phyloP scores from a whole-genome alignment of 768 basidiomycete species.

The Podaxis sp. region DNA sequence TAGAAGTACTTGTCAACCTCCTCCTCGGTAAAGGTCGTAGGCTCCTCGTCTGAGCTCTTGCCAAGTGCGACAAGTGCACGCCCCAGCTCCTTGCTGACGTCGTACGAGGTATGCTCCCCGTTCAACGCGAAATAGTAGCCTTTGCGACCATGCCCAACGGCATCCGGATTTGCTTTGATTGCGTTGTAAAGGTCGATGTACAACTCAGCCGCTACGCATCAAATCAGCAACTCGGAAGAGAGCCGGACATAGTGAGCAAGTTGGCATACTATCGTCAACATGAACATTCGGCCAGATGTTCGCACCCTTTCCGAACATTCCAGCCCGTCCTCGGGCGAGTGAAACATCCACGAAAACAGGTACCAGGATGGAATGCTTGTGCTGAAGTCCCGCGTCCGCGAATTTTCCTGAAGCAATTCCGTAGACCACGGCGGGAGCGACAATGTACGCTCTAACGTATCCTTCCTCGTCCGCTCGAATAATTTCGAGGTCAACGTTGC shows the following conservation, averaged over 20 bases:
- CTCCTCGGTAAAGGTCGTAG: slow-evolving; percentile 46
- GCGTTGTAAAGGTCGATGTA: slow-evolving; percentile 43
- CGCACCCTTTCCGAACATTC: slow-evolving; percentile 51
- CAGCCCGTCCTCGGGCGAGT: slow-evolving; percentile 44
- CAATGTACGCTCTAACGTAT: slow-evolving; percentile 51
- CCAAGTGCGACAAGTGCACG: slow-evolving; percentile 38
- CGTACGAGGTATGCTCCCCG: slow-evolving; percentile 42
- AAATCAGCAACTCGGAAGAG: neutral
- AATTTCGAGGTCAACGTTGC: slow-evolving; percentile 47
- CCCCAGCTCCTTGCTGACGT: slow-evolving; percentile 38
- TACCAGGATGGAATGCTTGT: slow-evolving; percentile 50
- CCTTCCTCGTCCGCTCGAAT: slow-evolving; percentile 50
- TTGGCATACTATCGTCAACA: slow-evolving; percentile 45
- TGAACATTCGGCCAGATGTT: slow-evolving; percentile 57
- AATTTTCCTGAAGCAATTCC: slow-evolving; percentile 47
- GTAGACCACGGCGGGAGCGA: slow-evolving; percentile 55
- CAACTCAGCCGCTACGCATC: slow-evolving; percentile 38
- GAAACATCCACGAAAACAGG: slow-evolving; percentile 41
- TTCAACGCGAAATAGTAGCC: slow-evolving; percentile 54
- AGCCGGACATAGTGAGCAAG: neutral
- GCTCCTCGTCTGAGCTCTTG: slow-evolving; percentile 34
- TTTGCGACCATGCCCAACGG: slow-evolving; percentile 38
- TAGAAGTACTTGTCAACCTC: slow-evolving; percentile 39
- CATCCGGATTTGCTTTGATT: slow-evolving; percentile 24
- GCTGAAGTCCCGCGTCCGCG: slow-evolving; percentile 49